Conservation (phyloP, 345 rosid species). For the Pistacia vera region DNA sequence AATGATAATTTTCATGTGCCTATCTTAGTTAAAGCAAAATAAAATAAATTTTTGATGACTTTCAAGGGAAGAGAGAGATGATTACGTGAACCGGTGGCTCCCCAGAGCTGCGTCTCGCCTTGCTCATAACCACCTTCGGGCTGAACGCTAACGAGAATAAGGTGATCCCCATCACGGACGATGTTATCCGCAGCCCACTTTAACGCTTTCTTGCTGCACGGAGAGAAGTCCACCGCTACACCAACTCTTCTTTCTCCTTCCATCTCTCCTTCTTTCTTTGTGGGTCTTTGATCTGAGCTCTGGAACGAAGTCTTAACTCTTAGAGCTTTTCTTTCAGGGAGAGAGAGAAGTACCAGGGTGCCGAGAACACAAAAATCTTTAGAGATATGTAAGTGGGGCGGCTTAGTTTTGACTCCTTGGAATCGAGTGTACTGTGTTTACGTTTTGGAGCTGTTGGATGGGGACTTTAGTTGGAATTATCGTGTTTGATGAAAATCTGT, state of each 20-base stretch:
- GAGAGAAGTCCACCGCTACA: slow-evolving; percentile 90
- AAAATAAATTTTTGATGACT: too few species aligned
- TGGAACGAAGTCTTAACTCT: neutral
- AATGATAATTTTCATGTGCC: too few species aligned
- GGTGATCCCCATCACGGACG: slow-evolving; percentile 76
- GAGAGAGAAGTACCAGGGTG: neutral
- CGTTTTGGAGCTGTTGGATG: slow-evolving; percentile 13
- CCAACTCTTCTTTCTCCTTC: slow-evolving; percentile 67
- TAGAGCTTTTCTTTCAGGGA: neutral
- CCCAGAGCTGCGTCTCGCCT: slow-evolving; percentile 97
- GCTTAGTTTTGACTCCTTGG: neutral
- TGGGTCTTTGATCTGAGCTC: neutral
- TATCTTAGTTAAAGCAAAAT: too few species aligned
- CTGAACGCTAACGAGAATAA: slow-evolving; percentile 61
- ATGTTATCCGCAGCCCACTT: slow-evolving; percentile 87
- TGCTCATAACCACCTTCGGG: slow-evolving; percentile 62
- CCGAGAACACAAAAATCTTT: too few species aligned
- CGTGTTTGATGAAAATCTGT: neutral
- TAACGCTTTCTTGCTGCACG: slow-evolving; percentile 77
- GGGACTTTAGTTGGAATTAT: neutral
- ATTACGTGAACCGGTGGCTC: slow-evolving; percentile 79
- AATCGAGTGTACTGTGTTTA: neutral
- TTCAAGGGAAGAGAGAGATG: neutral
- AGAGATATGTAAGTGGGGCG: neutral
- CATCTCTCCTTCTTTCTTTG: slow-evolving; percentile 31